A percentile compares a stretch with the other conserved stretches of the same genome.
Evolutionary conservation across 768 basidiomycete genomes (phyloP).

Genomic region (Agaricus sinodeliciosus): DNA sequence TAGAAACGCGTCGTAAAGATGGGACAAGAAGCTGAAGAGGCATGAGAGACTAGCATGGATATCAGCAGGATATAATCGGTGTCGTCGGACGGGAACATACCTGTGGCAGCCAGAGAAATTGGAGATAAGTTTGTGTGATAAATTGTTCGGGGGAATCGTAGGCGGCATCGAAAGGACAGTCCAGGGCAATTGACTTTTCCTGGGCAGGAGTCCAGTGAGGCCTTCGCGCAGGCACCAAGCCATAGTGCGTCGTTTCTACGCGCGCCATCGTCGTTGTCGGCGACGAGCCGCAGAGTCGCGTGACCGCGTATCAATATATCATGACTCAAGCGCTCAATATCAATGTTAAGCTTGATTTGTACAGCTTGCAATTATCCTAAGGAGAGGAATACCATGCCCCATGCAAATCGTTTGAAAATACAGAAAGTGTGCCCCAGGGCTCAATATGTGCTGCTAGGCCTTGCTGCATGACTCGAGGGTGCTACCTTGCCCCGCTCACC

Average conservation of each 20-base stretch:
- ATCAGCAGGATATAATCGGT: not conserved
- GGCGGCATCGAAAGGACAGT: constrained; percentile 47
- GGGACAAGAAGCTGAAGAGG: constrained; percentile 52
- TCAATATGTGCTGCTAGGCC: constrained; percentile 16
- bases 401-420: too few species aligned
- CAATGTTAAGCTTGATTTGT: too few species aligned
- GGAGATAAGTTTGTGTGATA: constrained; percentile 59
- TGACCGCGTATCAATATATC: not conserved
- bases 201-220: constrained; percentile 49
- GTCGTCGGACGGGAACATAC: constrained; percentile 26
- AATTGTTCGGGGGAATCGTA: constrained; percentile 49
- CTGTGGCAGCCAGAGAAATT: constrained; percentile 76
- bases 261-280: not conserved
- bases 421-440: too few species aligned
- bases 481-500: too few species aligned
- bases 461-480: constrained; percentile 24
- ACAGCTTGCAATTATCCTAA: too few species aligned
- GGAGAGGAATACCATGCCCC: too few species aligned
- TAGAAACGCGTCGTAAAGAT: constrained; percentile 44
- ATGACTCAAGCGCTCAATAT: too few species aligned
- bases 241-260: not conserved
- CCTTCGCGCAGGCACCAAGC: not conserved
- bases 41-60: constrained; percentile 57
- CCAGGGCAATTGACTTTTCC: constrained; percentile 48
- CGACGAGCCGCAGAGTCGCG: not conserved